Conservation (phyloP, 176 grass and related monocot species). For the Echinochloa phyllopogon region DNA sequence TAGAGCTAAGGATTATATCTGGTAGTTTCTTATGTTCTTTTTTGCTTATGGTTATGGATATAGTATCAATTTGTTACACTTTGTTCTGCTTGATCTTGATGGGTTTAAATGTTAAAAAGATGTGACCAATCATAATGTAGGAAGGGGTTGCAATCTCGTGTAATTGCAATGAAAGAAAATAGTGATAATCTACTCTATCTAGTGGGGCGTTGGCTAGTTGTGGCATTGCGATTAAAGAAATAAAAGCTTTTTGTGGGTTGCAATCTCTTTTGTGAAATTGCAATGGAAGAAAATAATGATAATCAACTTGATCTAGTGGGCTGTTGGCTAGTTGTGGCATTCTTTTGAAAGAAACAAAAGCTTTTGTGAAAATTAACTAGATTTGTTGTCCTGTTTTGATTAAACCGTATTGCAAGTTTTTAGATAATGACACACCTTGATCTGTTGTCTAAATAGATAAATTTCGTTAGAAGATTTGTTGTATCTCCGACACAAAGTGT, state of each 20-base stretch:
- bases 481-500: background rate
- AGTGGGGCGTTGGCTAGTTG: background rate
- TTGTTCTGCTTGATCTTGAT: background rate
- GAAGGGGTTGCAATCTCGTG: background rate
- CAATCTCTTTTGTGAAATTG: background rate
- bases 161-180: background rate
- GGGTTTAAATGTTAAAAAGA: background rate
- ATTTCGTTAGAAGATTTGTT: background rate
- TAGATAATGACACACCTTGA: background rate
- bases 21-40: background rate
- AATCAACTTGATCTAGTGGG: constrained; percentile 5
- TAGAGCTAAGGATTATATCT: background rate
- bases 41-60: background rate
- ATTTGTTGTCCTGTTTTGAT: background rate
- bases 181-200: background rate
- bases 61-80: constrained; percentile 14
- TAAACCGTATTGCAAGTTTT: background rate
- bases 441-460: background rate
- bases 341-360: background rate
- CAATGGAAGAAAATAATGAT: background rate
- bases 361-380: background rate
- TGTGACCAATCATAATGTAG: background rate
- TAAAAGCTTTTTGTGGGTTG: background rate
- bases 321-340: background rate
- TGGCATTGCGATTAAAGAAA: background rate